A percentile compares a stretch with the other conserved stretches of the same genome.
These are phyloP conservation scores for Camillea tinctor DNA, from an alignment of 2,329 filamentous ascomycete species.

Conservation along the genomic window DNA sequence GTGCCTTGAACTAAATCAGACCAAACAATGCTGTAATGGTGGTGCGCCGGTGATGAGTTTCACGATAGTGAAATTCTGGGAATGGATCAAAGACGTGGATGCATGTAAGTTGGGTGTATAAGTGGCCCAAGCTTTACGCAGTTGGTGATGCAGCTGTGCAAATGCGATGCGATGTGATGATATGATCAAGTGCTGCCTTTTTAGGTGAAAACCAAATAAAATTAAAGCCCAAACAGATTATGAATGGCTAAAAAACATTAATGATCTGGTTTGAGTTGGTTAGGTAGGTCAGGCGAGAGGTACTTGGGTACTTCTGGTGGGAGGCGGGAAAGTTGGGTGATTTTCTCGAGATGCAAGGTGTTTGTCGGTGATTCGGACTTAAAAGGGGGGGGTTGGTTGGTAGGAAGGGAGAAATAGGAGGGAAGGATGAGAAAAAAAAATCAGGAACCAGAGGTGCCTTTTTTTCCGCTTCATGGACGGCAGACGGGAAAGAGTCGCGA, in stretches of 20 bases:
- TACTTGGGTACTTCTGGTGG: slow-evolving; percentile 28
- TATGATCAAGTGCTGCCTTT: slow-evolving; percentile 17
- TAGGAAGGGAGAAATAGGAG: slow-evolving; percentile 36
- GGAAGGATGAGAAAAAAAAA: slow-evolving; percentile 36
- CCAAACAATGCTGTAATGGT: slow-evolving; percentile 16
- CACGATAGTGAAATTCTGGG: slow-evolving; percentile 16
- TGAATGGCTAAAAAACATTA: slow-evolving; percentile 11
- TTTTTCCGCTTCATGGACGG: slow-evolving; percentile 25
- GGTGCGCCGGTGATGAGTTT: slow-evolving; percentile 19
- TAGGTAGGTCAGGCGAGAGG: slow-evolving; percentile 16
- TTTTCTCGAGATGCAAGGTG: slow-evolving; percentile 24
- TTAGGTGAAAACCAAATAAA: slow-evolving; percentile 26
- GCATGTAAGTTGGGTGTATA: slow-evolving; percentile 5
- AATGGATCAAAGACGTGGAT: not conserved
- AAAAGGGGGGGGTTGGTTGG: slow-evolving; percentile 29
- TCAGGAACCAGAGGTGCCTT: slow-evolving; percentile 35
- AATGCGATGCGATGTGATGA: slow-evolving; percentile 6
- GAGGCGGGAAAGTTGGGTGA: slow-evolving; percentile 3
- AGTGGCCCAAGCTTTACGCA: slow-evolving; percentile 21
- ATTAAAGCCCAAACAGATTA: slow-evolving; percentile 24
- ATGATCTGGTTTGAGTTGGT: too few species aligned
- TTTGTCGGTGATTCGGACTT: slow-evolving; percentile 31
- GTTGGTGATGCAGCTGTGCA: slow-evolving; percentile 8
- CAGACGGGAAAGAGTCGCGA: slow-evolving; percentile 34
- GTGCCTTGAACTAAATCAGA: slow-evolving; percentile 27